These are phyloP conservation scores for Xylariomycetidae sp. DNA, from an alignment of 2,329 filamentous ascomycete species.

Conservation along the genomic window DNA sequence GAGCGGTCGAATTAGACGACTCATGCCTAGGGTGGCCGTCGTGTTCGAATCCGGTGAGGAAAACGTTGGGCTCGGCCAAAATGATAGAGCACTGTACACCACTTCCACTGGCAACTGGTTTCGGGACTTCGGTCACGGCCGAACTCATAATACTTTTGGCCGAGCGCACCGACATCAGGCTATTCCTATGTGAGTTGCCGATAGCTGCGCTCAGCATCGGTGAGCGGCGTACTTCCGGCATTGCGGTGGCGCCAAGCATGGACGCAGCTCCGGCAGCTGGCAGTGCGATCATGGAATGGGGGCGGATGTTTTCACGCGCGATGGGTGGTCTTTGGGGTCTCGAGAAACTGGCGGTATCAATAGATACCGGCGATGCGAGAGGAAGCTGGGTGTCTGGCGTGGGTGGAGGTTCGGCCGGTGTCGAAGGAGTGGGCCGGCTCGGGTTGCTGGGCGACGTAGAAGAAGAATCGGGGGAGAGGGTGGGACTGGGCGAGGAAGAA, in stretches of 20 bases:
- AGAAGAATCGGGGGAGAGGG: conserved; percentile 11
- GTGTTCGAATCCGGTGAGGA: conserved; percentile 73
- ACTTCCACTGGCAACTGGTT: conserved; percentile 73
- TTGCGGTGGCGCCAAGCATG: conserved; percentile 16
- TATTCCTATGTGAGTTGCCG: conserved; percentile 37
- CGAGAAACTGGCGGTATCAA: too few relatives aligned
- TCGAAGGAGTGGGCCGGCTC: conserved; percentile 7
- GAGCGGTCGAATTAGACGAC: conserved; percentile 62
- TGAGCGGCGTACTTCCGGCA: conserved; percentile 25
- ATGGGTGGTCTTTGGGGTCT: too few relatives aligned
- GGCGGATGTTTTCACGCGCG: too few relatives aligned
- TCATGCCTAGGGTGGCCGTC: conserved; percentile 50
- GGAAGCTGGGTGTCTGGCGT: conserved; percentile 6
- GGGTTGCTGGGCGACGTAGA: too few relatives aligned
- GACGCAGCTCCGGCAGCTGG: conserved; percentile 15
- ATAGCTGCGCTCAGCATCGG: conserved; percentile 18
- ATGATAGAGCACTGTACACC: conserved; percentile 68
- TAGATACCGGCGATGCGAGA: too few relatives aligned
- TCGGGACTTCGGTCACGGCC: conserved; percentile 53
- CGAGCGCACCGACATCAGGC: conserved; percentile 44
- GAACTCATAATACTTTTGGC: conserved; percentile 46
- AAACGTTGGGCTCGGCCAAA: conserved; percentile 74
- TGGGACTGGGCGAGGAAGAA: conserved; percentile 6
- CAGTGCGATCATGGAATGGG: conserved; percentile 20
- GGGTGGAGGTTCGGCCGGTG: conserved; percentile 10